phyloP scores from a whole-genome alignment of 2,329 filamentous ascomycete species.

The Aureobasidium sp. region DNA sequence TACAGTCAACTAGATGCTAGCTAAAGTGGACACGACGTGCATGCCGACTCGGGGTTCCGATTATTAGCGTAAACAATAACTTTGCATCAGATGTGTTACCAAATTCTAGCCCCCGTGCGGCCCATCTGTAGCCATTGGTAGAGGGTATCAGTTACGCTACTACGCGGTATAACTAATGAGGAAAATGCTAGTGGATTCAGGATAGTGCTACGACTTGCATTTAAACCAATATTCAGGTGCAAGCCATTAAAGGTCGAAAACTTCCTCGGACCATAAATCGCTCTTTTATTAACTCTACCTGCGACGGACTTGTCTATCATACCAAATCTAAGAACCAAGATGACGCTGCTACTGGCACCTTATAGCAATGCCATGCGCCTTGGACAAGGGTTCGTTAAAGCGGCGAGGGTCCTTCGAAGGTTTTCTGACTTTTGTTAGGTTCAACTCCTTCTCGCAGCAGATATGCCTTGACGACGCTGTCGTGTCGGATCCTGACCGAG shows the following conservation, averaged over 20 bases:
- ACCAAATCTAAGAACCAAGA: background rate
- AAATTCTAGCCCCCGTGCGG: background rate
- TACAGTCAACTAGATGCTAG: background rate
- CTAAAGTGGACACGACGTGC: background rate
- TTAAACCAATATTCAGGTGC: background rate
- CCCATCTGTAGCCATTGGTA: background rate
- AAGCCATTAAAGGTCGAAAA: background rate
- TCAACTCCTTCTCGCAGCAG: background rate
- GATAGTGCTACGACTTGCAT: background rate
- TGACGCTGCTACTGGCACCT: background rate
- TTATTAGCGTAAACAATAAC: background rate
- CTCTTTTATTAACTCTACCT: background rate
- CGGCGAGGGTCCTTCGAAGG: background rate
- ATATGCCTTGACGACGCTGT: background rate
- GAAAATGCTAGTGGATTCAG: background rate
- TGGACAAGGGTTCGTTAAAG: background rate
- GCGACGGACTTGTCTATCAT: background rate
- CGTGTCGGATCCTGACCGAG: background rate
- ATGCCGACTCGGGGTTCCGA: background rate
- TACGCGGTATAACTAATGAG: background rate
- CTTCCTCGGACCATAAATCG: background rate
- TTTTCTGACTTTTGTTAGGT: background rate
- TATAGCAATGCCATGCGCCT: background rate
- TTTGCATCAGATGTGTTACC: background rate
- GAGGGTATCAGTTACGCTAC: background rate